Evolutionary conservation across 352 stramenopile species (phyloP).

Genomic region (Paralagenidium karlingii): DNA sequence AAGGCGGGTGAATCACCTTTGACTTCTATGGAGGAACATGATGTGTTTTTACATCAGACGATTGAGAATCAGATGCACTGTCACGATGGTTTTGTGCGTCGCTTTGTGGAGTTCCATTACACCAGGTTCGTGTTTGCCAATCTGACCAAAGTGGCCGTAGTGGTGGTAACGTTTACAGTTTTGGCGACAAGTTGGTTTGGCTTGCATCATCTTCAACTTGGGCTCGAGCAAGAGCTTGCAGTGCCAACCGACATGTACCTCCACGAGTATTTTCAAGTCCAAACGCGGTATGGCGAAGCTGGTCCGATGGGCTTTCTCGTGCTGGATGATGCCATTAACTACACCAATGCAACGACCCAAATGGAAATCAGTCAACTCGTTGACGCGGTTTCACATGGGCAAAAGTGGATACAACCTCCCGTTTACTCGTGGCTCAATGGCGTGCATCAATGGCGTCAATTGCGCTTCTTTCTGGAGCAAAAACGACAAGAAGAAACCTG

Average conservation of each 20-base stretch:
- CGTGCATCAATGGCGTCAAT: slow-evolving; percentile 80
- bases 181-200: slow-evolving; percentile 38
- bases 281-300: slow-evolving; percentile 74
- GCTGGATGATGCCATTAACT: slow-evolving; percentile 37
- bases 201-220: slow-evolving; percentile 52
- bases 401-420: slow-evolving; percentile 66
- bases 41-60: too few species aligned
- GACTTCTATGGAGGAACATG: too few species aligned
- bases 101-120: slow-evolving; percentile 53
- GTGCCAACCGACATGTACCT: slow-evolving; percentile 83
- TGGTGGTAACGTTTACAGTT: slow-evolving; percentile 18
- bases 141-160: slow-evolving; percentile 45
- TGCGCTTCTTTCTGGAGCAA: slow-evolving; percentile 65
- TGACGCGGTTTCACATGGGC: slow-evolving; percentile 54
- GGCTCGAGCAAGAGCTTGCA: slow-evolving; percentile 80
- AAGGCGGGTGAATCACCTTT: too few species aligned
- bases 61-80: too few species aligned
- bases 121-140: slow-evolving; percentile 41
- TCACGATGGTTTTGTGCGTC: slow-evolving; percentile 43
- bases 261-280: slow-evolving; percentile 79
- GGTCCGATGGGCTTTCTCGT: slow-evolving; percentile 83
- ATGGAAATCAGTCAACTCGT: slow-evolving; percentile 49
- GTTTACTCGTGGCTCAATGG: slow-evolving; percentile 84
- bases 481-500: slow-evolving; percentile 46
- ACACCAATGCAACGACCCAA: slow-evolving; percentile 46